Conservation (phyloP, 805 yeast genomes). For the Cyberlindnera lachancei region DNA sequence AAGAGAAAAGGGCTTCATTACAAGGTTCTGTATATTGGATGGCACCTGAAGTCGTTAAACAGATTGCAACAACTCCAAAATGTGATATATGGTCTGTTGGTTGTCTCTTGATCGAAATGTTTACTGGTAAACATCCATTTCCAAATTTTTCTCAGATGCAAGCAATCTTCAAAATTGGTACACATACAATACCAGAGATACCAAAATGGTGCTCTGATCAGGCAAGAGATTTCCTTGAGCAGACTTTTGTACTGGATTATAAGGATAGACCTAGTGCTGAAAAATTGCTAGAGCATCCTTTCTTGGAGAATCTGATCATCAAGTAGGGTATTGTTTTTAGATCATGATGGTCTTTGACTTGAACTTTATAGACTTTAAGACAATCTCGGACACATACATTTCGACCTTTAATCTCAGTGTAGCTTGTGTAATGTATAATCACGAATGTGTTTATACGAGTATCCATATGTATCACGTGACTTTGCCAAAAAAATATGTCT, state of each 20-base stretch:
- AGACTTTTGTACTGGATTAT: constrained; percentile 72
- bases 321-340: not conserved
- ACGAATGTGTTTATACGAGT: no score
- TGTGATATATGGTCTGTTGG: constrained; percentile 99
- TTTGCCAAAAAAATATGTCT: no score
- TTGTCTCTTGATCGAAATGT: constrained; percentile 89
- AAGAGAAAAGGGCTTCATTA: constrained; percentile 61
- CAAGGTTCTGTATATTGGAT: constrained; percentile 98
- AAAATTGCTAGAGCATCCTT: constrained; percentile 59
- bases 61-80: constrained; percentile 80
- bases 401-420: no score
- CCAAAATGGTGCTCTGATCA: constrained; percentile 68
- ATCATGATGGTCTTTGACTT: not conserved
- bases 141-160: constrained; percentile 95
- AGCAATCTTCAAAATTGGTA: constrained; percentile 91
- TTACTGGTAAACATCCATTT: constrained; percentile 93
- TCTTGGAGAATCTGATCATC: constrained; percentile 27
- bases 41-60: constrained; percentile 99
- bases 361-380: no score
- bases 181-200: constrained; percentile 69
- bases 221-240: constrained; percentile 56
- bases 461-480: no score
- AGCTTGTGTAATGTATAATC: no score
- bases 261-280: constrained; percentile 67
- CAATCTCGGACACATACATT: no score